These are phyloP conservation scores for Artomyces pyxidatus DNA, from an alignment of 768 basidiomycete species.

Conservation along the genomic window DNA sequence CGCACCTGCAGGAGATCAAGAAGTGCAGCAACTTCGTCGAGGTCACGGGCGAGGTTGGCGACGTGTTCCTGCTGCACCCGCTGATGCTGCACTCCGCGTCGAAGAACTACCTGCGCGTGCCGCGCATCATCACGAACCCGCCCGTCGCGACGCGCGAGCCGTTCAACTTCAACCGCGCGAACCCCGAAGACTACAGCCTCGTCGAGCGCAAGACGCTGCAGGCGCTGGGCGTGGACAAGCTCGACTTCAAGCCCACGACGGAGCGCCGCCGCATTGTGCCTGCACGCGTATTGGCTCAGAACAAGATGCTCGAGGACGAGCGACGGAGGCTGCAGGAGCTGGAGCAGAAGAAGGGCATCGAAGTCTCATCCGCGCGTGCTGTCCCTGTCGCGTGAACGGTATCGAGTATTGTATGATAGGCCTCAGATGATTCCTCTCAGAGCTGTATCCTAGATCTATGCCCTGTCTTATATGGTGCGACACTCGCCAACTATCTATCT, in stretches of 20 bases:
- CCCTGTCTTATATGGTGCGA: too few species aligned
- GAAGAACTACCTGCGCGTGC: slow-evolving; percentile 47
- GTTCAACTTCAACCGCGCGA: slow-evolving; percentile 40
- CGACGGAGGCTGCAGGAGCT: slow-evolving; percentile 28
- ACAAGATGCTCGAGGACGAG: slow-evolving; percentile 44
- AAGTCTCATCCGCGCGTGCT: neutral
- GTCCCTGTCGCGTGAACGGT: neutral
- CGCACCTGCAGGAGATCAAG: slow-evolving; percentile 36
- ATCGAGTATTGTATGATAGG: too few species aligned
- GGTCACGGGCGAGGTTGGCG: slow-evolving; percentile 53
- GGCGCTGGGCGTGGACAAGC: slow-evolving; percentile 39
- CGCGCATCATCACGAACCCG: slow-evolving; percentile 59
- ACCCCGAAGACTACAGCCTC: slow-evolving; percentile 41
- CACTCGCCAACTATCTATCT: too few species aligned
- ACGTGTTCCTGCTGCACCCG: slow-evolving; percentile 56
- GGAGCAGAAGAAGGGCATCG: neutral
- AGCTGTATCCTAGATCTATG: too few species aligned
- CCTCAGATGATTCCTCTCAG: too few species aligned
- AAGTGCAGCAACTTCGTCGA: slow-evolving; percentile 38
- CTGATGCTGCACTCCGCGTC: slow-evolving; percentile 60
- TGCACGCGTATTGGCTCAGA: slow-evolving; percentile 33
- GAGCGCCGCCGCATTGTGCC: slow-evolving; percentile 43
- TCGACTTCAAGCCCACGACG: slow-evolving; percentile 39
- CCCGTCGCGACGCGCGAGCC: slow-evolving; percentile 48
- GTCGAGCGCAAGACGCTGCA: slow-evolving; percentile 53